phyloP scores from a whole-genome alignment of 1,139 yeast genomes.

The Suzukiozyma palmioleophila region DNA sequence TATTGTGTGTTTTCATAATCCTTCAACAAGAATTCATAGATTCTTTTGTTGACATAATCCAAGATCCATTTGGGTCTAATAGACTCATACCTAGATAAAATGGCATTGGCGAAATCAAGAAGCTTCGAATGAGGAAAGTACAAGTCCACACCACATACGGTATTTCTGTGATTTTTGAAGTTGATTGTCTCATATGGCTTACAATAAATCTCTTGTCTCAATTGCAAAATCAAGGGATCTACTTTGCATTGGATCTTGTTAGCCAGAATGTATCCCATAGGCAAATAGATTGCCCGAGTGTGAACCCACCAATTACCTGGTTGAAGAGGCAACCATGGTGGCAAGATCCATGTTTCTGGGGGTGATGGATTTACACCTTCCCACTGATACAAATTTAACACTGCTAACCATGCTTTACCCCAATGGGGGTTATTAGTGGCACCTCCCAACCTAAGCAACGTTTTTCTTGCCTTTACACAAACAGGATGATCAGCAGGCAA shows the following conservation, averaged over 20 bases:
- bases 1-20: constrained; percentile 78
- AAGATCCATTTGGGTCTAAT: constrained; percentile 74
- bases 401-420: constrained; percentile 92
- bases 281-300: constrained; percentile 86
- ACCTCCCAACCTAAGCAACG: constrained; percentile 75
- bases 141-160: constrained; percentile 86
- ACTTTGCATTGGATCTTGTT: constrained; percentile 52
- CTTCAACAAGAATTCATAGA: constrained; percentile 62
- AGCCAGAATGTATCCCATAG: constrained; percentile 77
- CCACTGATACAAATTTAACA: constrained; percentile 83
- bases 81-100: constrained; percentile 61
- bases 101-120: constrained; percentile 59
- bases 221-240: constrained; percentile 57
- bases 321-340: constrained; percentile 76
- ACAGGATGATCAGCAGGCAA: constrained; percentile 71
- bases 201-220: constrained; percentile 75
- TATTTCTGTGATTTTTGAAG: constrained; percentile 68
- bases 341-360: constrained; percentile 89
- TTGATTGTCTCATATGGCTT: constrained; percentile 63
- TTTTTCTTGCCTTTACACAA: constrained; percentile 69
- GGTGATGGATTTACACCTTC: constrained; percentile 98
- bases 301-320: constrained; percentile 99
- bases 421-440: constrained; percentile 92
- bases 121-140: constrained; percentile 85
- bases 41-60: constrained; percentile 46